Evolutionary conservation across 2,329 filamentous ascomycete species (phyloP), one percentile per base, ranked within the genome.

Genomic region (Decorospora gaudefroyi): DNA sequence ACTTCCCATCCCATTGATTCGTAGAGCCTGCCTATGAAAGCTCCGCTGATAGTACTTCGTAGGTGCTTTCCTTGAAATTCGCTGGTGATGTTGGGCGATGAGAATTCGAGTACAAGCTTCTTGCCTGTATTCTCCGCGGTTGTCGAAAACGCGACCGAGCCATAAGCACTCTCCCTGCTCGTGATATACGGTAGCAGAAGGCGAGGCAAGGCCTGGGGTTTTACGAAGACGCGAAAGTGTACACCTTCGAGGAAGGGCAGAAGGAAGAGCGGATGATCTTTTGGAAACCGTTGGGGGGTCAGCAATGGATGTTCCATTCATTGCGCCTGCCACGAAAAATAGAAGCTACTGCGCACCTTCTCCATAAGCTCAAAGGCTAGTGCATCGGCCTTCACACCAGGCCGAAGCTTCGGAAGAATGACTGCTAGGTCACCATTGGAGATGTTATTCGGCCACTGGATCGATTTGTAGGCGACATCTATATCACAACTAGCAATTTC

Each of bases 21-120:
- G 58, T 86, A 80, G 0, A 86, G 56, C 46, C 82, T 83, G 32
- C 81, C 73, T 6, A 86, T 64, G 58, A 82, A 84, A 10, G 78
- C 79, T 12, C 84, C 84, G 31, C 86, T 78, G 32, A 87, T 83
- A 13, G 84, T 87, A 55, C 82, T 86, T 49, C 83, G 78, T 29
- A 87, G 72, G 69, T 87, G 83, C 4, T 79, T 81, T 15, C 79
- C 82, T 54, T 85, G 79, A 61, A 87, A 86, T 11, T 83, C 85
- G 67, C 86, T 87, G 19, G 85, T 84, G 42, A 89, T 87, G 62
- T 89, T 89, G 19, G 86, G 86, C 0, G 85, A 88, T 1, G 84
- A 87, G 61, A 88, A 88, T 58, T 89, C 86, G 52, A 89, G 76
- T 21, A 89, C 75, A 3, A 79, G 62, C 46, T 75, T 77, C 71